Percentiles rank a stretch among this genome's conserved stretches.
phyloP scores from a whole-genome alignment of 2,329 filamentous ascomycete genomes.

The Colletotrichum horii region DNA sequence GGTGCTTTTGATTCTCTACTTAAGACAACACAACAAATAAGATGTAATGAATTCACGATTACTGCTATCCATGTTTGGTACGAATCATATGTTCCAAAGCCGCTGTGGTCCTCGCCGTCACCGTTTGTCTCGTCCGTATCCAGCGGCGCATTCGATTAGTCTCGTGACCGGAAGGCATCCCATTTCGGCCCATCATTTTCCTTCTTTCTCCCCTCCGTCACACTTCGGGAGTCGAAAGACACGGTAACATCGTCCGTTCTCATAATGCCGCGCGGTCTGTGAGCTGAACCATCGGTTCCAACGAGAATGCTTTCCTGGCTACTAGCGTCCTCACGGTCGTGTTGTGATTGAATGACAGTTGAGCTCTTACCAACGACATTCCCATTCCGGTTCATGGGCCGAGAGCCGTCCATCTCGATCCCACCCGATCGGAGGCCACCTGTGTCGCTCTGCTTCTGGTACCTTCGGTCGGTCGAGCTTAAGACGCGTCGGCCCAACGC shows the following conservation, averaged over 20 bases:
- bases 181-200: background rate
- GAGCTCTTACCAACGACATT: background rate
- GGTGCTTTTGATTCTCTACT: background rate
- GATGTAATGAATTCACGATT: background rate
- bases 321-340: background rate
- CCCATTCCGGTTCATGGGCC: background rate
- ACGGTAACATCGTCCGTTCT: background rate
- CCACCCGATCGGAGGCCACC: background rate
- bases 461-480: background rate
- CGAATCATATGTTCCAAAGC: accelerated
- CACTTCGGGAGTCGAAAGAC: background rate
- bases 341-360: background rate
- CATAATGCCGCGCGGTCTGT: background rate
- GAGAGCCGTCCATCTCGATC: background rate
- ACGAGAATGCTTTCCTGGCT: background rate
- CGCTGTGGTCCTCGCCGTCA: background rate
- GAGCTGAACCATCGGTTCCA: background rate
- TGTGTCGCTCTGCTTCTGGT: background rate
- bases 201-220: background rate
- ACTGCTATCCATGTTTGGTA: background rate
- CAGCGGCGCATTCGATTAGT: background rate
- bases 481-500: background rate
- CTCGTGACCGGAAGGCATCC: background rate
- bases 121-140: background rate
- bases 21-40: background rate